Base-by-base conservation (phyloP, 345 rosid species). In the Euphorbia tirucalli region DNA sequence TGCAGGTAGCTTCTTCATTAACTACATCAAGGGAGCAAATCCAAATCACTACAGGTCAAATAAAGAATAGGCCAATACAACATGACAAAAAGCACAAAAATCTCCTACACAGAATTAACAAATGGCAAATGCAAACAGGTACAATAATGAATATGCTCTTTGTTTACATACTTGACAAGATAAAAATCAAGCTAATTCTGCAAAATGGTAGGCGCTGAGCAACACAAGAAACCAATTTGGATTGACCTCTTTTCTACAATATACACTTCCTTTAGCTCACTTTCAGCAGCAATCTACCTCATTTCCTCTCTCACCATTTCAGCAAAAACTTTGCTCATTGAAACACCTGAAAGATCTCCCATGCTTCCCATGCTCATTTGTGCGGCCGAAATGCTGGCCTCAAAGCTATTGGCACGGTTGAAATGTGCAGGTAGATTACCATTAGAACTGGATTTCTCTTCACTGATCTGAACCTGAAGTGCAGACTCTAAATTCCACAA, bases 401-500 rank as follows among this genome's bases (percentile, higher is more conserved):
- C 83, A 30, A 65, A 55, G 43, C 70, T 68, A 35, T 49, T 71
- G n/a, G 19, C 67, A 41, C 66, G 70, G 70, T 69, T 71, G 35
- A 56, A 48, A 44, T 76, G 74, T 1, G 73, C 44, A 21, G 66
- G 9, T 3, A 7, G 60, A 57, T 71, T 62, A 0, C 61, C 30
- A 13, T 56, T 46, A 5, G 32, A 48, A 57, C 64, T 46, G 10
- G 78, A 61, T 72, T 66, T 83, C 67, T 77, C 85, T 3, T 79
- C 83, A 44, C 75, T 77, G 2, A 80, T 77, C 62, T 85, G 87
- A 14, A 78, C 79, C 68, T 85, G 77, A 73, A 89, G 88, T 49
- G 87, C 77, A 22, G n/a, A 78, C 85, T 89, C 95, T 66, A 87
- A 64, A 74, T 89, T 89, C 95, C 92, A 87, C 61, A 86, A 68